These are phyloP conservation scores for Xerocomellus chrysenteron DNA, from an alignment of 768 basidiomycete species.

Conservation along the genomic window DNA sequence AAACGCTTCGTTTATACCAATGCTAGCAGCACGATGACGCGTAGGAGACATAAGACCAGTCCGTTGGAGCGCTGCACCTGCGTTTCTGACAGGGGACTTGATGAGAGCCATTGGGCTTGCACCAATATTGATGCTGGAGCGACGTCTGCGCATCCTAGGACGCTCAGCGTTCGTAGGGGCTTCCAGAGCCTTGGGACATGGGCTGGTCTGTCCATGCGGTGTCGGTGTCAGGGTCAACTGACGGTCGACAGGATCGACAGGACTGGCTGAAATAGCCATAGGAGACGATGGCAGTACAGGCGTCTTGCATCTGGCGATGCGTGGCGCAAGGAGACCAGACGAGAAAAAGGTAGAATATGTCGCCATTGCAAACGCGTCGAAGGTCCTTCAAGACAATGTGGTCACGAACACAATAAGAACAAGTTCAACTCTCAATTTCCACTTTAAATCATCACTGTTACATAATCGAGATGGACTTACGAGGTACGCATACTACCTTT, in stretches of 20 bases:
- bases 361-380: slow-evolving; percentile 31
- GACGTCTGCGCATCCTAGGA: slow-evolving; percentile 57
- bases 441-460: slow-evolving; percentile 14
- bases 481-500: not conserved
- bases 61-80: slow-evolving; percentile 49
- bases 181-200: slow-evolving; percentile 23
- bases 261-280: slow-evolving; percentile 15
- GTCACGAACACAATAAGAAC: not conserved
- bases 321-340: slow-evolving; percentile 63
- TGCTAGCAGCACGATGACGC: slow-evolving; percentile 48
- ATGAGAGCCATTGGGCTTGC: slow-evolving; percentile 56
- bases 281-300: slow-evolving; percentile 28
- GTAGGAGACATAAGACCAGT: slow-evolving; percentile 40
- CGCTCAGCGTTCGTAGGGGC: slow-evolving; percentile 21
- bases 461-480: slow-evolving; percentile 10
- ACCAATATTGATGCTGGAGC: slow-evolving; percentile 58
- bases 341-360: slow-evolving; percentile 69
- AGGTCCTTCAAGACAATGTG: not conserved
- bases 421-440: slow-evolving; percentile 22
- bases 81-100: slow-evolving; percentile 55
- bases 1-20: slow-evolving; percentile 34
- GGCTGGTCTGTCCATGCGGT: slow-evolving; percentile 25
- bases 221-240: slow-evolving; percentile 40
- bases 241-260: slow-evolving; percentile 36
- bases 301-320: slow-evolving; percentile 25